Evolutionary conservation across 2,329 filamentous ascomycete species (phyloP).

Genomic region (Akanthomyces uredinophilus): DNA sequence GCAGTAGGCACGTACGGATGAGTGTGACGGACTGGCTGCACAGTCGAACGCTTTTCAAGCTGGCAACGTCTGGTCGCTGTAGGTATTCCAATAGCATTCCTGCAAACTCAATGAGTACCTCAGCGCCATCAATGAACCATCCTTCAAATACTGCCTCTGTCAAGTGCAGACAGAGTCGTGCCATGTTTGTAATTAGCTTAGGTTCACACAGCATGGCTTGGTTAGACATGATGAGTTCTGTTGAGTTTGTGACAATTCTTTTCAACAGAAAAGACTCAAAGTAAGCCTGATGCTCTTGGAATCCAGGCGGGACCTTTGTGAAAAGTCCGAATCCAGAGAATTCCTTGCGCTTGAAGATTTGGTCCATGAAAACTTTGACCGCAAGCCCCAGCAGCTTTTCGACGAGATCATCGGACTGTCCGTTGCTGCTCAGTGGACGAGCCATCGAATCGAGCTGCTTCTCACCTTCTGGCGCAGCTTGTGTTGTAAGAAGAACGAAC

Average conservation of each 20-base stretch:
- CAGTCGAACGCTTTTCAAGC: constrained; percentile 81
- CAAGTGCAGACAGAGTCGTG: constrained; percentile 73
- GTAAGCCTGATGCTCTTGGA: constrained; percentile 89
- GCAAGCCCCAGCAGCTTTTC: constrained; percentile 74
- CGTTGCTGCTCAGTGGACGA: background rate
- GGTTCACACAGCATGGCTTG: constrained; percentile 73
- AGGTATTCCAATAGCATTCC: constrained; percentile 84
- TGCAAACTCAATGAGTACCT: constrained; percentile 76
- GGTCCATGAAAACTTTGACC: constrained; percentile 76
- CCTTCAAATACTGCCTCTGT: constrained; percentile 91
- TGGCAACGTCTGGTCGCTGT: constrained; percentile 75
- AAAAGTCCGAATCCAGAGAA: constrained; percentile 84
- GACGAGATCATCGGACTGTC: constrained; percentile 54
- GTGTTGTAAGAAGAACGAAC: constrained; percentile 79
- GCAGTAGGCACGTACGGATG: constrained; percentile 72
- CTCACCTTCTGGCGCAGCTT: constrained; percentile 45
- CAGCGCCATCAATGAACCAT: constrained; percentile 88
- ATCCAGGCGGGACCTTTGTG: constrained; percentile 83
- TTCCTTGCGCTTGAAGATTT: constrained; percentile 80
- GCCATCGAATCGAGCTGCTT: constrained; percentile 46
- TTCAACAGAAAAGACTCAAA: constrained; percentile 88
- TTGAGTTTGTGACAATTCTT: constrained; percentile 66
- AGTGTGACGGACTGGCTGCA: constrained; percentile 77
- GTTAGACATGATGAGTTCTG: constrained; percentile 64
- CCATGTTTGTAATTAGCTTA: constrained; percentile 78